Conservation (phyloP, 495 filamentous ascomycete genomes). For the Paragyromitra xinjiangensis region DNA sequence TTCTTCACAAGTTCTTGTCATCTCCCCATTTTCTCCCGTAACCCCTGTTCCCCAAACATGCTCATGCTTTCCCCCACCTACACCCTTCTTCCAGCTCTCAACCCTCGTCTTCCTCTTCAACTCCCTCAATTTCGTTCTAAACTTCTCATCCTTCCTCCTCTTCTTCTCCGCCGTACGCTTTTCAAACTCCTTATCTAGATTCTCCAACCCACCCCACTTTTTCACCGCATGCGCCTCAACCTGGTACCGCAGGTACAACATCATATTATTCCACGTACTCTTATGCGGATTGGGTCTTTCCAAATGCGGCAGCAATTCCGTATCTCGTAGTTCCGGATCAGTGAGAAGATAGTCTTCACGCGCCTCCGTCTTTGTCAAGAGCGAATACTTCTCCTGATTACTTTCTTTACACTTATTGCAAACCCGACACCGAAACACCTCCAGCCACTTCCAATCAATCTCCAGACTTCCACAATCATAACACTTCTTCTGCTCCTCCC, state of each 20-base stretch:
- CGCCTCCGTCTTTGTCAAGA: conserved; percentile 95
- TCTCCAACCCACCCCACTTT: conserved; percentile 86
- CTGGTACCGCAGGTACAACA: conserved; percentile 92
- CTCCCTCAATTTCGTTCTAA: conserved; percentile 84
- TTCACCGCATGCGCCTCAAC: conserved; percentile 84
- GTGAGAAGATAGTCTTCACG: conserved; percentile 94
- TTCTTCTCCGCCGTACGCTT: conserved; percentile 83
- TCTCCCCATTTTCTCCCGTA: conserved; percentile 77
- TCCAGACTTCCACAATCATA: conserved; percentile 83
- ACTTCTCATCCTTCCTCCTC: conserved; percentile 86
- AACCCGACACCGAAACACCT: conserved; percentile 74
- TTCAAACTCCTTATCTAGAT: conserved; percentile 89
- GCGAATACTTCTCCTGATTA: conserved; percentile 85
- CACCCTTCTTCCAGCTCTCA: conserved; percentile 77
- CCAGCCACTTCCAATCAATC: conserved; percentile 94
- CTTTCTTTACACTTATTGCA: conserved; percentile 86
- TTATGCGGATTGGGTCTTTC: conserved; percentile 94
- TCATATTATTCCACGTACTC: conserved; percentile 96
- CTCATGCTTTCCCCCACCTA: conserved; percentile 71
- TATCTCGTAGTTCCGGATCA: conserved; percentile 87
- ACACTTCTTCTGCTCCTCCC: conserved; percentile 74
- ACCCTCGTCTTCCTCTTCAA: conserved; percentile 92
- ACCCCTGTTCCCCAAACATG: conserved; percentile 90
- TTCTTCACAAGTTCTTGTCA: conserved; percentile 81
- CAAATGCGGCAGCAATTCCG: conserved; percentile 84